These are phyloP conservation scores for Linnemannia schmuckeri DNA, from an alignment of 192 early-diverging fungal genomes.

Conservation along the genomic window DNA sequence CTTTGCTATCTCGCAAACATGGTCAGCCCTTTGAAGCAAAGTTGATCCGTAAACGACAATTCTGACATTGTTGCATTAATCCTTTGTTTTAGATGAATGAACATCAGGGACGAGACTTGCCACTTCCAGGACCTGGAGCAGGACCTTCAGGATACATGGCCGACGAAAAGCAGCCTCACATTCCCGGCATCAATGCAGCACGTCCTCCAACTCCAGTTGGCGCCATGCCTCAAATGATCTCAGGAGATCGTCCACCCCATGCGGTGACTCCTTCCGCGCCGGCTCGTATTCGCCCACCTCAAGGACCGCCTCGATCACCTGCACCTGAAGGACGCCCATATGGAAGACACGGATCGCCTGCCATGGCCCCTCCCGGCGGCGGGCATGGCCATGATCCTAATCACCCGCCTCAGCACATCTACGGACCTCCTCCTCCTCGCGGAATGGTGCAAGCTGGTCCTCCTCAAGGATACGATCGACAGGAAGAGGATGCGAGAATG, in stretches of 20 bases:
- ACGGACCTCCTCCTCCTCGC: constrained; percentile 32
- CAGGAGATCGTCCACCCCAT: constrained; percentile 29
- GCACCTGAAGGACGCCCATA: constrained; percentile 28
- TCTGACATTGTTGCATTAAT: background rate
- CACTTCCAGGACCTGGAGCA: constrained; percentile 27
- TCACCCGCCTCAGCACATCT: constrained; percentile 31
- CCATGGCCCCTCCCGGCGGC: constrained; percentile 30
- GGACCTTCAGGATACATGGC: constrained; percentile 20
- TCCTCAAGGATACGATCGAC: constrained; percentile 34
- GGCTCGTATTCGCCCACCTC: constrained; percentile 13
- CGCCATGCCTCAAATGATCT: constrained; percentile 54
- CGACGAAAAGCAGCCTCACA: constrained; percentile 50
- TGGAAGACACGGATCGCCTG: constrained; percentile 30
- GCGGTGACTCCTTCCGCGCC: constrained; percentile 15
- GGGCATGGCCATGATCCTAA: constrained; percentile 38
- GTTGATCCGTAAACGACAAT: background rate
- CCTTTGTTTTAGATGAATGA: constrained; percentile 17
- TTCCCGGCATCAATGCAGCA: constrained; percentile 41
- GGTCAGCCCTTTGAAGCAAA: background rate
- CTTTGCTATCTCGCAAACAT: background rate
- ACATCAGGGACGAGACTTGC: constrained; percentile 37
- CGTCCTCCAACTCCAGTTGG: constrained; percentile 39
- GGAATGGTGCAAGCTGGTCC: constrained; percentile 31
- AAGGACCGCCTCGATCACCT: constrained; percentile 24
- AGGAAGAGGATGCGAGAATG: constrained; percentile 24